These are phyloP conservation scores for Blastobotrys malaysiensis DNA, from an alignment of 1,139 yeast genomes.

Conservation along the genomic window DNA sequence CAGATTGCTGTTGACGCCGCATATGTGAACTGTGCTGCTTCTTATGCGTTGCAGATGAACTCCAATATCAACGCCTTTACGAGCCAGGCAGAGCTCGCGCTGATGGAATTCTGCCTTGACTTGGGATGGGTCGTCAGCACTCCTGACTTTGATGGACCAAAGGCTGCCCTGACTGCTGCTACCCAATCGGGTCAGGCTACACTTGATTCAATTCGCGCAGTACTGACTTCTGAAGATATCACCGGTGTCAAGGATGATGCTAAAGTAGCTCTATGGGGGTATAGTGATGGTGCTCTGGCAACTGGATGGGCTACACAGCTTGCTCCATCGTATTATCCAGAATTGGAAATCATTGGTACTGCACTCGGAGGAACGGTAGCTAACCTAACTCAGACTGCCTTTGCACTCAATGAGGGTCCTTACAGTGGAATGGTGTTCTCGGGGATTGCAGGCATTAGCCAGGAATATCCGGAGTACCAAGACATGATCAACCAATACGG, in stretches of 20 bases:
- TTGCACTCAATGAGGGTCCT: constrained; percentile 10
- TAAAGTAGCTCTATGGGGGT: constrained; percentile 24
- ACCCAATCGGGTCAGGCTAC: constrained; percentile 23
- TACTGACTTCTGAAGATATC: constrained; percentile 11
- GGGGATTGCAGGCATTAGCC: constrained; percentile 27
- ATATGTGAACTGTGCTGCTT: constrained; percentile 27
- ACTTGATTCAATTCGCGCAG: constrained; percentile 26
- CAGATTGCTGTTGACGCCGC: constrained; percentile 30
- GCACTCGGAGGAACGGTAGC: constrained; percentile 25
- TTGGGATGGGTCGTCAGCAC: constrained; percentile 19
- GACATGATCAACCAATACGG: constrained; percentile 6
- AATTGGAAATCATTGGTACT: constrained; percentile 17
- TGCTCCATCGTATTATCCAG: constrained; percentile 28
- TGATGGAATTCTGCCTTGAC: constrained; percentile 5
- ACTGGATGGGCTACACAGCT: constrained; percentile 32
- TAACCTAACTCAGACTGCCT: constrained; percentile 17
- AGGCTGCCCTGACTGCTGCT: constrained; percentile 22
- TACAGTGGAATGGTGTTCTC: constrained; percentile 26
- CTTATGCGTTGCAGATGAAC: constrained; percentile 22
- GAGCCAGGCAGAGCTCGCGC: constrained; percentile 5
- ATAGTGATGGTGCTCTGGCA: constrained; percentile 31
- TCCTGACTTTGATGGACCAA: constrained; percentile 29
- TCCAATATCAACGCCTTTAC: neutral
- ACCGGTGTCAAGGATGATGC: constrained; percentile 17
- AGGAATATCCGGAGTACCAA: constrained; percentile 24